A percentile compares a stretch with the other conserved stretches of the same genome.
These are phyloP conservation scores for Starmerella potacharoeniae DNA, from an alignment of 805 yeast genomes.

Conservation along the genomic window DNA sequence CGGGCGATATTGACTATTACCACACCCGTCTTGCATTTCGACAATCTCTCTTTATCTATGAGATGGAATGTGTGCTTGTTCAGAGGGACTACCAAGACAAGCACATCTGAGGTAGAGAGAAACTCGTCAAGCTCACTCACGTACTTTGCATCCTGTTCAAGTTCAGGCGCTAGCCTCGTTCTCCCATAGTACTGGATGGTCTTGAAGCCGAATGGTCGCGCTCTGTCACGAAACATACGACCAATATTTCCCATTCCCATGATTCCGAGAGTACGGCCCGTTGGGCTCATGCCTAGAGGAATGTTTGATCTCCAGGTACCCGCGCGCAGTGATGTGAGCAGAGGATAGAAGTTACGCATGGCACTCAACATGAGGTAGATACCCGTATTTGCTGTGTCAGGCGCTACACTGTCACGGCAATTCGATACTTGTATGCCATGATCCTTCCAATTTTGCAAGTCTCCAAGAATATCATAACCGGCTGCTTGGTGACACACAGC, in stretches of 20 bases:
- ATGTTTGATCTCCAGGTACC: constrained; percentile 41
- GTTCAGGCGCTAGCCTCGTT: constrained; percentile 33
- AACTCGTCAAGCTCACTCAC: constrained; percentile 45
- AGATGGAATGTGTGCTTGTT: constrained; percentile 60
- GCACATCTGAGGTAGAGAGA: constrained; percentile 49
- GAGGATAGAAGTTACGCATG: constrained; percentile 36
- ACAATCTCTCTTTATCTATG: constrained; percentile 47
- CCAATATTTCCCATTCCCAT: constrained; percentile 58
- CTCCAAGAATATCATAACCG: constrained; percentile 43
- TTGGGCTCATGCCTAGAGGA: constrained; percentile 38
- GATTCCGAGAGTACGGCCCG: constrained; percentile 44
- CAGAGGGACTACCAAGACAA: constrained; percentile 67
- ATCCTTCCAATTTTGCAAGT: constrained; percentile 33
- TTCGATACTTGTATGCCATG: constrained; percentile 39
- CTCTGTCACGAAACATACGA: constrained; percentile 40
- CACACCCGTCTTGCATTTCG: constrained; percentile 69
- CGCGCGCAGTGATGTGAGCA: constrained; percentile 32
- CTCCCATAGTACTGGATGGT: constrained; percentile 42
- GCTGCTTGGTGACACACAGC: constrained; percentile 42
- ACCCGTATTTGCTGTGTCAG: constrained; percentile 47
- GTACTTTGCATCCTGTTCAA: constrained; percentile 37
- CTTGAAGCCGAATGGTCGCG: constrained; percentile 39
- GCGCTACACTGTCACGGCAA: constrained; percentile 41
- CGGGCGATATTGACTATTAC: constrained; percentile 75
- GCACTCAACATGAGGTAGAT: constrained; percentile 40